phyloP scores from a whole-genome alignment of 768 basidiomycete species.

The Tricholoma sp. region DNA sequence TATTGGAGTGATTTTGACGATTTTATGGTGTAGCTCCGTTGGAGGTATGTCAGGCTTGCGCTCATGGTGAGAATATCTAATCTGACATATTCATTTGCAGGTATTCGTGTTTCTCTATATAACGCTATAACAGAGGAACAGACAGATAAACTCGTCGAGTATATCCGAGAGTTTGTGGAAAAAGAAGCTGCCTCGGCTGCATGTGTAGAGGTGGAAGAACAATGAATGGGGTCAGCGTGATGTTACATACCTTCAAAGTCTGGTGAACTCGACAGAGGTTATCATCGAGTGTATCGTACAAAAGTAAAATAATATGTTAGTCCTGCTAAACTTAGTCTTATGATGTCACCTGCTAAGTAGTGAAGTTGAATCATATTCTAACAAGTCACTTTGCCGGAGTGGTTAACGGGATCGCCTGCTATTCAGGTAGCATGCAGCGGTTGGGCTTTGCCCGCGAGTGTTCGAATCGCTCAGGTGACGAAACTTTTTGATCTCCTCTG shows the following conservation, averaged over 20 bases:
- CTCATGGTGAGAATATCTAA: not conserved
- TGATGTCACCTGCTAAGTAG: too few relatives aligned
- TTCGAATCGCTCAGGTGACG: constrained; percentile 53
- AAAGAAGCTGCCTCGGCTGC: constrained; percentile 10
- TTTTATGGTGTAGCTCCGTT: constrained; percentile 38
- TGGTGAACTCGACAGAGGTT: not conserved
- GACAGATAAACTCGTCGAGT: constrained; percentile 54
- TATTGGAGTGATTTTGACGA: not conserved
- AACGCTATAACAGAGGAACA: constrained; percentile 82
- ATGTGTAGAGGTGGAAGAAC: constrained; percentile 4
- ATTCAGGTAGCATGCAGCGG: constrained; percentile 32
- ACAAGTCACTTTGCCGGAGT: constrained; percentile 87
- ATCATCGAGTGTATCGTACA: too few relatives aligned
- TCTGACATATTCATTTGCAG: constrained; percentile 24
- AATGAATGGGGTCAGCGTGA: not conserved
- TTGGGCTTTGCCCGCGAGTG: constrained; percentile 50
- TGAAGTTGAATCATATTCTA: not conserved
- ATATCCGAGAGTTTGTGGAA: constrained; percentile 53
- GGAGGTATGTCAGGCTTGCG: constrained; percentile 32
- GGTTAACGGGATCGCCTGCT: constrained; percentile 88
- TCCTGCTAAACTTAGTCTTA: too few relatives aligned
- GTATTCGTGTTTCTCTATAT: constrained; percentile 82
- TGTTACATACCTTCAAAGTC: not conserved
- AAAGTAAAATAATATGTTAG: too few relatives aligned
- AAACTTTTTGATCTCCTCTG: constrained; percentile 17